Base-by-base conservation (phyloP, 805 yeast genomes). In the Zygotorulaspora chibaensis region DNA sequence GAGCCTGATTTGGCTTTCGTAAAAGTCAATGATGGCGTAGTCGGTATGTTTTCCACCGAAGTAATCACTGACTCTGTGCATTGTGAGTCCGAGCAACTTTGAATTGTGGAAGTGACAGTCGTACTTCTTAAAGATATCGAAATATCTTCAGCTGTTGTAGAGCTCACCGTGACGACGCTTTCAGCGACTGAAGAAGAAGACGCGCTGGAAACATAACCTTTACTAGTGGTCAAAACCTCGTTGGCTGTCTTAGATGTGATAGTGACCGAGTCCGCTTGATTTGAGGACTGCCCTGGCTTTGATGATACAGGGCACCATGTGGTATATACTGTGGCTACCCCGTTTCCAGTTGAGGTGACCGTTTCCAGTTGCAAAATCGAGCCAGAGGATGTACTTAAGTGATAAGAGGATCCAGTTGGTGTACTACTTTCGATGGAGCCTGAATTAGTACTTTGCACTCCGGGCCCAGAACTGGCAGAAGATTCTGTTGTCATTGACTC, bases 261-360 rank as follows among this genome's bases (percentile, higher is more conserved):
- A 20, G 25, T 20, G 25, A 10, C 16, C 34, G 25, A 20, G n/a
- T 15, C 45, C 35, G 30, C 9, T 29, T 17, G 34, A 8, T 20
- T 42, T 18, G 30, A 16, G n/a, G 11, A 18, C 23, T 10, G 35
- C 23, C 3, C 16, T 16, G 12, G 38, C 28, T 3, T 50, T 49
- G 12, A 42, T 28, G 10, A 50, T 33, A 36, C 35, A 31, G 48
- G 57, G 34, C 51, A 53, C 46, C 45, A 43, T 9, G 50, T 47
- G 2, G 49, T 46, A 30, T 43, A 46, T 3, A 33, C 45, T 4
- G 53, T 55, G 15, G 34, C 37, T 8, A 49, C 40, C 7, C 53
- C 53, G 30, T 37, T 37, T 3, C 31, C 29, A 4, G 40, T 42
- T 3, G 51, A 51, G 3, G 48, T 42, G 16, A 30, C 31, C 8